Evolutionary conservation across 2,329 filamentous ascomycete genomes (phyloP).

Genomic region (Penicillium italicum): DNA sequence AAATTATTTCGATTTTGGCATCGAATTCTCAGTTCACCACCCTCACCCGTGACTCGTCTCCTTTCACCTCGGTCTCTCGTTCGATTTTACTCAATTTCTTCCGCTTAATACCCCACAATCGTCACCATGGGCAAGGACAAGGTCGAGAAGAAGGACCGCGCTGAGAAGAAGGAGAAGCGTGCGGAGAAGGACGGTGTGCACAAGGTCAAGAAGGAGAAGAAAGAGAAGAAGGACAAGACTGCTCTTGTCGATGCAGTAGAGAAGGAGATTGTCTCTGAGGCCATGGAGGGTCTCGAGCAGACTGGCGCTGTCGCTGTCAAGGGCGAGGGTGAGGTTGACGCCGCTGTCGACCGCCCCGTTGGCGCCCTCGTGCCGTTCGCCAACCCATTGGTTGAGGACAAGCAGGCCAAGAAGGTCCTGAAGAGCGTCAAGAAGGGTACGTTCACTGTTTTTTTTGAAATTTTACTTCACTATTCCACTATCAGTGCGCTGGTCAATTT

Average conservation of each 20-base stretch:
- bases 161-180: slow-evolving; percentile 44
- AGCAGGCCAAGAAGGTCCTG: slow-evolving; percentile 50
- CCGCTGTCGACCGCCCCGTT: slow-evolving; percentile 36
- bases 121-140: slow-evolving; percentile 46
- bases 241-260: slow-evolving; percentile 39
- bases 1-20: slow-evolving; percentile 15
- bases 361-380: slow-evolving; percentile 51
- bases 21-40: slow-evolving; percentile 11
- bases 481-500: background rate
- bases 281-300: slow-evolving; percentile 36
- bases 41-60: slow-evolving; percentile 24
- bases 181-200: slow-evolving; percentile 46
- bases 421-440: slow-evolving; percentile 53
- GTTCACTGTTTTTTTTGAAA: background rate
- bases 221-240: slow-evolving; percentile 44
- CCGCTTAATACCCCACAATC: slow-evolving; percentile 14
- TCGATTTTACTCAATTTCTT: slow-evolving; percentile 12
- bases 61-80: slow-evolving; percentile 19
- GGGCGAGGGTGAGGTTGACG: slow-evolving; percentile 26
- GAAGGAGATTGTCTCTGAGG: slow-evolving; percentile 38
- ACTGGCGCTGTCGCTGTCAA: slow-evolving; percentile 23
- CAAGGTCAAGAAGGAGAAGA: slow-evolving; percentile 48
- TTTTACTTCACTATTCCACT: background rate
- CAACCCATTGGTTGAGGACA: slow-evolving; percentile 50
- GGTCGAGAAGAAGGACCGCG: slow-evolving; percentile 46